Evolutionary conservation across 2,329 filamentous ascomycete genomes (phyloP), one percentile per base, ranked within the genome.

Genomic region (Colletotrichum sp.): DNA sequence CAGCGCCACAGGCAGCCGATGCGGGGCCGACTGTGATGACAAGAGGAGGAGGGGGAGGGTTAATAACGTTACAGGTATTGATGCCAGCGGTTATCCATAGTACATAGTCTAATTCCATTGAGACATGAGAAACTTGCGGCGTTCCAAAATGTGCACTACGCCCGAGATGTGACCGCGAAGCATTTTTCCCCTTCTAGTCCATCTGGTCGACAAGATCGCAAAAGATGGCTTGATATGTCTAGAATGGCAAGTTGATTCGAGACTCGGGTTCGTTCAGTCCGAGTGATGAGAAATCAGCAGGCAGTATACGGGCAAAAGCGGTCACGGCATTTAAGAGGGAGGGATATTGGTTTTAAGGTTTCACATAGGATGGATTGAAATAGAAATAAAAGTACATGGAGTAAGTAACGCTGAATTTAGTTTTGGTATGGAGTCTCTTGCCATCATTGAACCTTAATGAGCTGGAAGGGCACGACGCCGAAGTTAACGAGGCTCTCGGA

Each of bases 91-190:
- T 68, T 65, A 54, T 62, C 54, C 33, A 31, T 36, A 58, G 72
- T 67, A 67, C 62, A 72, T 72, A 64, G 68, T 24, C 62, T 67
- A 74, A 74, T 72, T 63, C 54, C 27, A 67, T 74, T n/a, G 33
- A 62, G 71, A 67, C 36, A 54, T 55, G 31, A 55, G 24, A 55
- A 54, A 33, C 57, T 24, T 4, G 31, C 0, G 5, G 12, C 34
- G 24, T 31, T 34, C 6, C 59, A 57, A 57, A 33, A 7, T n/a
- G 54, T 59, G 24, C 6, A 33, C 5, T 58, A 58, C 21, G 13
- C 12, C 15, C 21, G n/a, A 51, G n/a, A 21, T 51, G 12, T 51
- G 6, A n/a, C 43, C n/a, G 43, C 43, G 43, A 51, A 51, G 43
- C 6, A 51, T 12, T 51, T 13, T 51, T 13, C 2, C n/a, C n/a